Evolutionary conservation across 495 filamentous ascomycete genomes (phyloP).

Genomic region (Amniculicola lignicola): DNA sequence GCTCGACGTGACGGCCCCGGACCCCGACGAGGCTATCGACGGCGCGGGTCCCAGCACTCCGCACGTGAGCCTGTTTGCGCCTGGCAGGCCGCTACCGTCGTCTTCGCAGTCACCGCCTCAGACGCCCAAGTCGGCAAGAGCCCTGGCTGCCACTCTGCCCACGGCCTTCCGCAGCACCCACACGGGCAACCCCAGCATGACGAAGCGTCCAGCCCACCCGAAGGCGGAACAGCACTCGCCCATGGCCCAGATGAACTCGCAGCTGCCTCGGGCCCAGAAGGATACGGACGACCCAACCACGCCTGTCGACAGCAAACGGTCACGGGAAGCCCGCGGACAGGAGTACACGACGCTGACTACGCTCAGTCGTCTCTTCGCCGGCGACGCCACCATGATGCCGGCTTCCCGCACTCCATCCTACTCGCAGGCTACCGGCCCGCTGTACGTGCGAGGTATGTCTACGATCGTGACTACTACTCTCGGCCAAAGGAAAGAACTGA

Average conservation of each 20-base stretch:
- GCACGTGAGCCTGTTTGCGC: conserved; percentile 23
- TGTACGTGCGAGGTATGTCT: conserved; percentile 24
- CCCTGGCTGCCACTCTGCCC: conserved; percentile 16
- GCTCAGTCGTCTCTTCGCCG: conserved; percentile 40
- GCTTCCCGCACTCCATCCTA: conserved; percentile 37
- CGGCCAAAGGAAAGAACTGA: not conserved
- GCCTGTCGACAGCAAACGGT: conserved; percentile 28
- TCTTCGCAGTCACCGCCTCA: not conserved
- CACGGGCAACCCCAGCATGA: conserved; percentile 13
- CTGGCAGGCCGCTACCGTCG: conserved; percentile 13
- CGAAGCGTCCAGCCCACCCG: conserved; percentile 14
- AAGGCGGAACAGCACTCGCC: conserved; percentile 22
- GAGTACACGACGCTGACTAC: conserved; percentile 39
- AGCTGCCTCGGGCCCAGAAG: conserved; percentile 41
- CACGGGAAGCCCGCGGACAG: conserved; percentile 15
- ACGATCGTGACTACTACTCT: not conserved
- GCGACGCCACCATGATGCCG: conserved; percentile 32
- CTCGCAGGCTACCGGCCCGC: conserved; percentile 25
- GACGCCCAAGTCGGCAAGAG: not conserved
- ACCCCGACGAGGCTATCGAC: not conserved
- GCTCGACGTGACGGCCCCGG: conserved; percentile 2
- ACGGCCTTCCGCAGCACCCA: conserved; percentile 21
- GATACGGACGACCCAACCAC: conserved; percentile 46
- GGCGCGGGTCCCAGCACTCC: not conserved
- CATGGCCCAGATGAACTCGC: conserved; percentile 13